These are phyloP conservation scores for Teratosphaeria epicoccoides DNA, from an alignment of 2,329 filamentous ascomycete genomes.

Conservation along the genomic window DNA sequence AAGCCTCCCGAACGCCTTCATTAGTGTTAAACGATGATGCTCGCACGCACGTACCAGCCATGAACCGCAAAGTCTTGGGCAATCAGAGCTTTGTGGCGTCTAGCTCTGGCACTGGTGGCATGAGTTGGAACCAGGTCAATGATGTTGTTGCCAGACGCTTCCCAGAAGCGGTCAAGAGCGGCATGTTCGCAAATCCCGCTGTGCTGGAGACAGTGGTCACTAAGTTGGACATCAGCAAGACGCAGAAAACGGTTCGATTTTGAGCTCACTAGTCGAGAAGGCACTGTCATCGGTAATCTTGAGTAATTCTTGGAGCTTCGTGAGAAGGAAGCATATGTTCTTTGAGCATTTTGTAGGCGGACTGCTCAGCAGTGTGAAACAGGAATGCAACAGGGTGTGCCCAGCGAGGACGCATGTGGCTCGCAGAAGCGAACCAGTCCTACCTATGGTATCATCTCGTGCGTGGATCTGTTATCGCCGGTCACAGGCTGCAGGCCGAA, in stretches of 20 bases:
- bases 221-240: constrained; percentile 9
- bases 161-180: constrained; percentile 8
- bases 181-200: constrained; percentile 8
- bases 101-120: constrained; percentile 8
- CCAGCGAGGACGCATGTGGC: too few relatives aligned
- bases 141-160: constrained; percentile 9
- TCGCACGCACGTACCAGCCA: constrained; percentile 18
- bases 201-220: not conserved
- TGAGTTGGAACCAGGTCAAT: constrained; percentile 12
- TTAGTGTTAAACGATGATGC: constrained; percentile 24
- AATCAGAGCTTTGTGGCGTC: constrained; percentile 14
- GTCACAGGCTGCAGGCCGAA: too few relatives aligned
- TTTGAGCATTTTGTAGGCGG: too few relatives aligned
- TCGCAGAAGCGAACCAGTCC: too few relatives aligned
- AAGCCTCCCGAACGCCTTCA: not conserved
- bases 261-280: constrained; percentile 8
- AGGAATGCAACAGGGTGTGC: too few relatives aligned
- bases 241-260: constrained; percentile 11
- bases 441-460: too few relatives aligned
- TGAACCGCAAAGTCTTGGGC: constrained; percentile 10
- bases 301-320: constrained; percentile 11
- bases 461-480: too few relatives aligned
- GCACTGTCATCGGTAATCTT: constrained; percentile 9
- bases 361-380: too few relatives aligned
- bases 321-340: too few relatives aligned